Percentiles rank a stretch among this genome's conserved stretches.
phyloP scores from a whole-genome alignment of 768 basidiomycete species.

The Amanita pallidorosea region DNA sequence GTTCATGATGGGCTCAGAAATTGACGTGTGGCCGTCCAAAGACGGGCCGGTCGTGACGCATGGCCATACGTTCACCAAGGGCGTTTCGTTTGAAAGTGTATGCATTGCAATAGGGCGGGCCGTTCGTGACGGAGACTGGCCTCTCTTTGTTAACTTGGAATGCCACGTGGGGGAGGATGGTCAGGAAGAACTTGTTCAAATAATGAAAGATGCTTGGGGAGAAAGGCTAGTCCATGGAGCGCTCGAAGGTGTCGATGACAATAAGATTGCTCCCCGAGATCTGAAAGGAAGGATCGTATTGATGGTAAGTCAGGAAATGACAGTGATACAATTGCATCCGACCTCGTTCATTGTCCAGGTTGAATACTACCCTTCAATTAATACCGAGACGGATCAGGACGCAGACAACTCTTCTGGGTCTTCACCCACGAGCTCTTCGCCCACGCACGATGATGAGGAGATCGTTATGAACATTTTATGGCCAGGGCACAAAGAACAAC shows the following conservation, averaged over 20 bases:
- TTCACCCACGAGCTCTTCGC: conserved; percentile 10
- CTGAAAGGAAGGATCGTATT: conserved; percentile 44
- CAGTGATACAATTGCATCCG: neutral
- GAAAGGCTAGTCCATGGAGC: conserved; percentile 33
- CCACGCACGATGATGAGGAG: conserved; percentile 10
- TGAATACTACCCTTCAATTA: conserved; percentile 37
- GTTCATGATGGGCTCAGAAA: conserved; percentile 23
- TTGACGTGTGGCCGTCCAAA: conserved; percentile 54
- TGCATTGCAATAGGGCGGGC: conserved; percentile 39
- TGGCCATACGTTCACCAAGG: conserved; percentile 45
- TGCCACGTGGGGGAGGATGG: conserved; percentile 44
- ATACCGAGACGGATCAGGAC: conserved; percentile 12
- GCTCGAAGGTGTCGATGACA: conserved; percentile 26
- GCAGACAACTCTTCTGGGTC: conserved; percentile 13
- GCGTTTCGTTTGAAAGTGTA: conserved; percentile 39
- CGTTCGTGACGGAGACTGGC: conserved; percentile 35
- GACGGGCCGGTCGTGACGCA: conserved; percentile 49
- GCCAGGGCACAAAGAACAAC: conserved; percentile 11
- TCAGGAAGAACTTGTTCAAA: conserved; percentile 41
- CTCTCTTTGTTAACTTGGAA: conserved; percentile 49
- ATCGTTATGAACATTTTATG: conserved; percentile 1
- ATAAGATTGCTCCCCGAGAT: conserved; percentile 29
- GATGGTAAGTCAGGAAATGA: conserved; percentile 30
- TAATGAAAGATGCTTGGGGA: conserved; percentile 42
- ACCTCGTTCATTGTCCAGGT: conserved; percentile 23